Base-by-base conservation (phyloP, 164 flowering plant genomes). In the Aristolochia contorta region DNA sequence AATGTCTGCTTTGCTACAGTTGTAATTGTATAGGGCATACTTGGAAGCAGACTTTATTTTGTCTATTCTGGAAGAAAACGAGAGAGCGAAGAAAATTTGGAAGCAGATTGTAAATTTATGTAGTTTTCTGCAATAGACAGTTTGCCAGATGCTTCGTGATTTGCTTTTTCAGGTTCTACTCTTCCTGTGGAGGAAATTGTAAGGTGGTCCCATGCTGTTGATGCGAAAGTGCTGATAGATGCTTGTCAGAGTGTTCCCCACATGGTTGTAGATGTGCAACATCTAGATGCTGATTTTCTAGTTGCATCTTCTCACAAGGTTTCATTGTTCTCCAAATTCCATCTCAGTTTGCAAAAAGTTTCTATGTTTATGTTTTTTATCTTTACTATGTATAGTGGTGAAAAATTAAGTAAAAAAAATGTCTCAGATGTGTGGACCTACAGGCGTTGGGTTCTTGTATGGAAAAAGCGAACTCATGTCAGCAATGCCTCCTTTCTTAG, bases 341-440 rank as follows among this genome's bases (percentile, higher is more conserved):
- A 13, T 53, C 27, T 22, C 43, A 37, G 5, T n/a, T 37, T 37
- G 3, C 43, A 3, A 37, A 37, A 37, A 10, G 12, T 53, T 53
- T 13, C 1, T 23, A 22, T 0, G 1, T 50, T 50, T 8, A 22
- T 9, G 12, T 52, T 52, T 13, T 53, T 27, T 53, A 0, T 16
- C 56, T 24, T 12, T 24, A 19, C 1, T 12, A 27, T 59, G 50
- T 50, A 47, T 68, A 73, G 64, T 74, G 69, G 71, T 79, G 76
- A 37, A 76, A 67, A 53, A 2, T 53, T n/a, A 53, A 53, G 56
- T 18, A 13, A 82, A 83, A 82, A 83, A 85, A 65, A 83, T 86
- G 80, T 81, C 81, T 87, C 98, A 93, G 99, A 94, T 94, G 99
- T 91, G 96, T 87, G 99, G 99, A 79, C 99, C 97, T 81, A 94